Base-by-base conservation (phyloP, 345 rosid species). In the Lumnitzera littorea region DNA sequence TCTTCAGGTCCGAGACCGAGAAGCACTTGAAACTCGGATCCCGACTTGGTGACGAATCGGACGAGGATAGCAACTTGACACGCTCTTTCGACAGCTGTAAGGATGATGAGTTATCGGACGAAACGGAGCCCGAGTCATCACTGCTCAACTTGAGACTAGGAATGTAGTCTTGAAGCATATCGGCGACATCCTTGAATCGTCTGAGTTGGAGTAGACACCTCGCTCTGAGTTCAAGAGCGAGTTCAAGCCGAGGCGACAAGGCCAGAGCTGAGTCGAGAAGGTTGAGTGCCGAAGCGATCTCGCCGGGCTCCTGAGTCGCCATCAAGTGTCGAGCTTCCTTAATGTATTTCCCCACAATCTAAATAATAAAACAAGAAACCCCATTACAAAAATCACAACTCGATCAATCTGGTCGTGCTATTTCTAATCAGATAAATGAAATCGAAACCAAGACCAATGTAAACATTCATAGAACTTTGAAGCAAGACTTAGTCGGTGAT, bases 101-200 rank as follows among this genome's bases (percentile, higher is more conserved):
- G 14, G 88, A 84, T 10, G 84, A 82, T 66, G 55, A 58, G 20
- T 82, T 86, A 61, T 67, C 11, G 0, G 84, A 78, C 6, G 86
- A 85, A 0, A 80, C 89, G 11, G 54, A 66, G 0, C 80, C 67
- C 47, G 80, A 3, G 71, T 82, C 76, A 23, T 88, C 96, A 0
- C 81, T 89, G 0, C 80, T 70, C 56, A 81, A 7, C 55, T 61
- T 61, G 55, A 86, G 78, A 71, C 96, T 90, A 0, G 97, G 97
- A 58, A 90, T 90, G 56, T 85, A 85, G 64, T 87, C 96, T 24
- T 89, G 96, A 47, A 92, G 89, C 94, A 90, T 77, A 74, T 90
- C 74, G 17, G 91, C 92, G 3, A 90, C 95, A 48, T 84, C 97
- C 51, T 73, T 90, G 73, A 72, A 90, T 51, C 92, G 81, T 41